These are phyloP conservation scores for Vaccinium myrtillus DNA, from an alignment of 148 eudicot genomes.

Conservation along the genomic window DNA sequence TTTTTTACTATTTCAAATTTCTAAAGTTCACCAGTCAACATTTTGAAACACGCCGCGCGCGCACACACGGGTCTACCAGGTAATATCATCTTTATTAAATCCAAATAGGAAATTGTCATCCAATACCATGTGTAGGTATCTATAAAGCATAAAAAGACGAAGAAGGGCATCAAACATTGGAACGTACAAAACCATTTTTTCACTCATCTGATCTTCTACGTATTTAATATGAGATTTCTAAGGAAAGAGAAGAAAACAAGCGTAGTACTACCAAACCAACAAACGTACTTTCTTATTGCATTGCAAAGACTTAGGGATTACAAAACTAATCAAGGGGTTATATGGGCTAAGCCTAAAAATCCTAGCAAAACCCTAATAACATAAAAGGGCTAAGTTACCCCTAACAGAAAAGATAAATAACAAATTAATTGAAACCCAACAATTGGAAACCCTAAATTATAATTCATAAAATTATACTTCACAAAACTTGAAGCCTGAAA, in stretches of 20 bases:
- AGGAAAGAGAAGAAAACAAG: too few species aligned
- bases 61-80: not conserved
- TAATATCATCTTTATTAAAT: not conserved
- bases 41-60: not conserved
- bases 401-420: too few species aligned
- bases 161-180: not conserved
- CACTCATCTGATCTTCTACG: not conserved
- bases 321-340: too few species aligned
- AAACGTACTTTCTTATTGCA: too few species aligned
- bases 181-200: not conserved
- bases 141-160: not conserved
- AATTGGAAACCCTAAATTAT: too few species aligned
- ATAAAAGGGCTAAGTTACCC: too few species aligned
- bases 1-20: not conserved
- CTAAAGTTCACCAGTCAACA: not conserved
- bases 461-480: too few species aligned
- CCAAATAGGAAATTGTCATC: not conserved
- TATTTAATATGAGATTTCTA: not conserved
- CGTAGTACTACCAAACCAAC: too few species aligned
- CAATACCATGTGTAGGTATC: not conserved
- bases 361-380: too few species aligned
- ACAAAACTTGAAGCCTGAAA: not conserved
- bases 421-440: too few species aligned
- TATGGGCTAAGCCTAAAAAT: too few species aligned
- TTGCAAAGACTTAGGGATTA: too few species aligned